Conservation (phyloP, 1,284 basidiomycete species). For the Naganishia sp. region DNA sequence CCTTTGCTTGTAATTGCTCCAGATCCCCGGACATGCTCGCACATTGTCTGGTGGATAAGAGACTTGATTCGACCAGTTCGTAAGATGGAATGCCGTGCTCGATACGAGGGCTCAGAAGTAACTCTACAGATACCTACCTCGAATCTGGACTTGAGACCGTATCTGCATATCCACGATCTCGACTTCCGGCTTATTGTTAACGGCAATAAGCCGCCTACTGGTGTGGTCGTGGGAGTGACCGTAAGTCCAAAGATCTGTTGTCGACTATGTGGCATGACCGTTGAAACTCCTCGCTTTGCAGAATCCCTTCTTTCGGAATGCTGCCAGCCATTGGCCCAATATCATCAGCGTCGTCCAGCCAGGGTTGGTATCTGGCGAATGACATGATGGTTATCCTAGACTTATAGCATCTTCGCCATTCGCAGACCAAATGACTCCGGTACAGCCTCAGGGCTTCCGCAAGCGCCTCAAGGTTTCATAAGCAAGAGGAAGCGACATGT, state of each 20-base stretch:
- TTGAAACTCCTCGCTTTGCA: conserved; percentile 18
- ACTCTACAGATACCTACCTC: conserved; percentile 70
- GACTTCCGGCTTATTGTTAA: conserved; percentile 77
- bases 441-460: conserved; percentile 45
- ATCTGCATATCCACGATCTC: conserved; percentile 92
- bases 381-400: neutral
- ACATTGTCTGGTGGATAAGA: conserved; percentile 86
- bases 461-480: conserved; percentile 66
- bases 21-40: conserved; percentile 72
- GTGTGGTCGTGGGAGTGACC: conserved; percentile 84
- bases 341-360: conserved; percentile 52
- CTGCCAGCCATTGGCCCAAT: conserved; percentile 91
- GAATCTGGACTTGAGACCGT: conserved; percentile 79
- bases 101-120: conserved; percentile 5
- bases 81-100: conserved; percentile 17
- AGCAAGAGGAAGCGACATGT: conserved; percentile 81
- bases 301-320: conserved; percentile 88
- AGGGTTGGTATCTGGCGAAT: conserved; percentile 1
- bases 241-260: conserved; percentile 35
- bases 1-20: conserved; percentile 82
- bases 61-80: conserved; percentile 82
- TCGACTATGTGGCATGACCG: neutral
- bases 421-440: neutral
- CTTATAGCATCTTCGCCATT: conserved; percentile 3
- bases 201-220: conserved; percentile 77